Base-by-base conservation (phyloP, 2,329 filamentous ascomycete genomes). In the Neofusicoccum laricinum region DNA sequence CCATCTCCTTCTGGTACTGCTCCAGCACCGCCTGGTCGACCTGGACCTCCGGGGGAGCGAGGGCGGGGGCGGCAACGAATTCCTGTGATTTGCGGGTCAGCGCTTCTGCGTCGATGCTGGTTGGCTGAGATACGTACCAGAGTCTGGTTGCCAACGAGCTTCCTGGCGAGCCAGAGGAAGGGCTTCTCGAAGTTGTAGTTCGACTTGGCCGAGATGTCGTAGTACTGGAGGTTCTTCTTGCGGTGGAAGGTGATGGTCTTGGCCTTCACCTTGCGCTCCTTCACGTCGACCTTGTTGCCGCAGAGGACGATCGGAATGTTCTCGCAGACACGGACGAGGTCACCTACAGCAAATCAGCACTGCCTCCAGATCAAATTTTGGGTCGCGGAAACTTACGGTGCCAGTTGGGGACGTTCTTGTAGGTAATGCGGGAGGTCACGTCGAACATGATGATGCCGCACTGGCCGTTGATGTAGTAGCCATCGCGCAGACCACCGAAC, bases 101-200 rank as follows among this genome's bases (percentile, higher is more conserved):
- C 62, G 21, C 38, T 15, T 41, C 25, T 46, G 6, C 41, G 14
- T 19, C n/a, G 7, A n/a, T 46, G 30, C n/a, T 34, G 25, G n/a
- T 19, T 46, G 10, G 43, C 34, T 15, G 17, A 41, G 14, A 15
- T 21, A 82, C 90, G 73, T 83, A 95, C 91, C 79, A 97, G 82
- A 76, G 83, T 81, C 75, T 92, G 85, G 87, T 98, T 98, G 81
- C 94, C 95, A 73, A 97, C 93, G 66, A 99, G 89, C 89, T 99
- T 99, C 81, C 95, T 90, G 73, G 93, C 94, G 75, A 99, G 90
- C 95, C 95, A 98, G 75, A 98, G 90, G 92, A 99, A 98, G 69
- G 94, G 94, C 89, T 98, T 99, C 90, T 98, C 94, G 82, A 98
- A 98, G 89, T 98, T 98, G 86, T 99, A 98, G 88, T 98, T 98